phyloP scores from a whole-genome alignment of 208 protist species.

The Cochliopodium minus region DNA sequence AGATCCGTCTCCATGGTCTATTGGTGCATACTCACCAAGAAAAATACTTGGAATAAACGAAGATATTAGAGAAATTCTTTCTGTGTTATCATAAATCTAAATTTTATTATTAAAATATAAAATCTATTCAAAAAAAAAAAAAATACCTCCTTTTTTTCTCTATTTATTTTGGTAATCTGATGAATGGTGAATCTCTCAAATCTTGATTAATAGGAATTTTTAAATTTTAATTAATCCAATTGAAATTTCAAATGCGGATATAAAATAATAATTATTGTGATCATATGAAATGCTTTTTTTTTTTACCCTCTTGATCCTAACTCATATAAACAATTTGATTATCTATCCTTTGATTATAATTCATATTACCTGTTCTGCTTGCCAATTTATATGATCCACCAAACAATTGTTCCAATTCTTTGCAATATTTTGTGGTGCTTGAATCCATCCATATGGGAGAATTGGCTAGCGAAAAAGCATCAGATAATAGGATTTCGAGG shows the following conservation, averaged over 20 bases:
- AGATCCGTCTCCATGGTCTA: conserved; percentile 26
- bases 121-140: background rate
- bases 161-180: conserved; percentile 24
- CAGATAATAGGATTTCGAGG: background rate
- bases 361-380: no score
- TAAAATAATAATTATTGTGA: conserved; percentile 13
- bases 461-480: conserved; percentile 13
- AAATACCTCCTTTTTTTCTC: background rate
- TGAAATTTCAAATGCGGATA: no score
- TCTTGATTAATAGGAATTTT: conserved; percentile 18
- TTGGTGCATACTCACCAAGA: conserved; percentile 24
- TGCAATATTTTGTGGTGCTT: conserved; percentile 24
- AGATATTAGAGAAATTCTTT: conserved; percentile 30
- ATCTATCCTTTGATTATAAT: no score
- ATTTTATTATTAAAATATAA: background rate
- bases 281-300: no score
- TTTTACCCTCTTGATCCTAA: no score
- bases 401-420: conserved; percentile 20
- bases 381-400: conserved; percentile 23
- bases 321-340: no score
- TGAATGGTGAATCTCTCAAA: conserved; percentile 31
- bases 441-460: conserved; percentile 41
- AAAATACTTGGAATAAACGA: conserved; percentile 31
- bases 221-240: background rate
- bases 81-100: conserved; percentile 7